A percentile compares a stretch with the other conserved stretches of the same genome.
These are phyloP conservation scores for Exophiala dermatitidis DNA, from an alignment of 2,329 filamentous ascomycete genomes.

Conservation along the genomic window DNA sequence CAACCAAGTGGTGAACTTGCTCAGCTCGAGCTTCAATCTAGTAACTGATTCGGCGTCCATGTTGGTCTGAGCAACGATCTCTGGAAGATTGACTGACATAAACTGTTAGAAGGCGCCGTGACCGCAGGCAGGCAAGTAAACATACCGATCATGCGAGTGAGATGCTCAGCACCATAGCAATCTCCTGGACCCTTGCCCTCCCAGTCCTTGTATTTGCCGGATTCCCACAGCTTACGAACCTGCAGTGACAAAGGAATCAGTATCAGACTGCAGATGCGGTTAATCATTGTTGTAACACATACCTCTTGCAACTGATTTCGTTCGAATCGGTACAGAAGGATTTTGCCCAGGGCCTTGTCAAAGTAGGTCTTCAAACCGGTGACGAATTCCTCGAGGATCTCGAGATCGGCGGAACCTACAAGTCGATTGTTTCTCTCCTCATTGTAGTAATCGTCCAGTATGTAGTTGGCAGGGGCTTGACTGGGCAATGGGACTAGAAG, in stretches of 20 bases:
- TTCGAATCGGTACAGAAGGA: conserved; percentile 91
- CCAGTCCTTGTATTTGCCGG: conserved; percentile 51
- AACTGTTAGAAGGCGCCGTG: neutral
- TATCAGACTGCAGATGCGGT: neutral
- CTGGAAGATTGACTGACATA: conserved; percentile 70
- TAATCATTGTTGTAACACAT: neutral
- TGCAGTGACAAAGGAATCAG: conserved; percentile 32
- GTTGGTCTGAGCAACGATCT: conserved; percentile 93
- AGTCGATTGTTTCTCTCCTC: conserved; percentile 61
- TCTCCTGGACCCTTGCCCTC: conserved; percentile 67
- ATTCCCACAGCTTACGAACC: conserved; percentile 63
- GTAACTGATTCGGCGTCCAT: conserved; percentile 91
- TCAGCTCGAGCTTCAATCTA: conserved; percentile 79
- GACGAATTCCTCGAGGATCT: conserved; percentile 84
- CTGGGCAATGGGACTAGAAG: conserved; percentile 82
- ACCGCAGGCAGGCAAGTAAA: conserved; percentile 12
- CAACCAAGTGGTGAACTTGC: conserved; percentile 80
- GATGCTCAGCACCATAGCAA: conserved; percentile 87
- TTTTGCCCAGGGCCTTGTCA: conserved; percentile 77
- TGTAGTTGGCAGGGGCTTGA: conserved; percentile 62
- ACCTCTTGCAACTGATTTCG: conserved; percentile 64
- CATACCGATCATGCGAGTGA: conserved; percentile 80
- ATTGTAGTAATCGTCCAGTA: conserved; percentile 72
- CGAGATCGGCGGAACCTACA: conserved; percentile 61
- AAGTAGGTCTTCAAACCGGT: conserved; percentile 88